These are phyloP conservation scores for Blastobotrys robertii DNA, from an alignment of 805 yeast species.

Conservation along the genomic window DNA sequence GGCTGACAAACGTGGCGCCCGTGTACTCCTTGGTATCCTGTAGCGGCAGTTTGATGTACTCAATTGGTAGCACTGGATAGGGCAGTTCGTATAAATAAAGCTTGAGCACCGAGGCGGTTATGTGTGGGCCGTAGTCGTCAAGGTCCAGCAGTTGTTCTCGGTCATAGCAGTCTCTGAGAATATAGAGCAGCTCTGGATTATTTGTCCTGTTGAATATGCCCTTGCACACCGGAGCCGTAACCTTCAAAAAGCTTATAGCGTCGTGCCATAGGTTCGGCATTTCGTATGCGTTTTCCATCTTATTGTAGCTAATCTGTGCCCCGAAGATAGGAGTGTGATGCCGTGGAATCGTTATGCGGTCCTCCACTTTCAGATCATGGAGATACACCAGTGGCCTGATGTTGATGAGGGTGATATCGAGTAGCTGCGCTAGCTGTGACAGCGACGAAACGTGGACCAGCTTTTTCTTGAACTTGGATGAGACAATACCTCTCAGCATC, in stretches of 20 bases:
- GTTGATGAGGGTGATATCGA: conserved; percentile 70
- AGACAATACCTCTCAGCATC: conserved; percentile 53
- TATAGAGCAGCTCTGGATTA: conserved; percentile 18
- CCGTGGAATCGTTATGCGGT: conserved; percentile 41
- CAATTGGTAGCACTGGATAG: conserved; percentile 43
- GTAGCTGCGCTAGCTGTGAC: conserved; percentile 43
- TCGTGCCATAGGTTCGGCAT: conserved; percentile 28
- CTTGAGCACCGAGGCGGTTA: conserved; percentile 36
- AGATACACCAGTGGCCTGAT: conserved; percentile 68
- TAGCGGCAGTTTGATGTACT: conserved; percentile 43
- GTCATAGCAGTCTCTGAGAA: conserved; percentile 27
- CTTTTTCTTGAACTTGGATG: conserved; percentile 36
- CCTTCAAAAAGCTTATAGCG: conserved; percentile 10
- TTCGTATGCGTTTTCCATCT: conserved; percentile 5
- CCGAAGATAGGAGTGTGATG: conserved; percentile 28
- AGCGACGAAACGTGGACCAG: conserved; percentile 40
- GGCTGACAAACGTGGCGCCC: conserved; percentile 17
- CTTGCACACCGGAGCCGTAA: conserved; percentile 8
- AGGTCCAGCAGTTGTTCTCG: conserved; percentile 46
- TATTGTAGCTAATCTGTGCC: not conserved
- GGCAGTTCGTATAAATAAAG: conserved; percentile 44
- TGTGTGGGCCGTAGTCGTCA: conserved; percentile 46
- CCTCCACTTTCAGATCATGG: conserved; percentile 48
- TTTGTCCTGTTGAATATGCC: conserved; percentile 11
- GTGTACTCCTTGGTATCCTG: conserved; percentile 41